A percentile compares a stretch with the other conserved stretches of the same genome.
These are phyloP conservation scores for Saraca asoca DNA, from an alignment of 331 rosid genomes.

Conservation along the genomic window DNA sequence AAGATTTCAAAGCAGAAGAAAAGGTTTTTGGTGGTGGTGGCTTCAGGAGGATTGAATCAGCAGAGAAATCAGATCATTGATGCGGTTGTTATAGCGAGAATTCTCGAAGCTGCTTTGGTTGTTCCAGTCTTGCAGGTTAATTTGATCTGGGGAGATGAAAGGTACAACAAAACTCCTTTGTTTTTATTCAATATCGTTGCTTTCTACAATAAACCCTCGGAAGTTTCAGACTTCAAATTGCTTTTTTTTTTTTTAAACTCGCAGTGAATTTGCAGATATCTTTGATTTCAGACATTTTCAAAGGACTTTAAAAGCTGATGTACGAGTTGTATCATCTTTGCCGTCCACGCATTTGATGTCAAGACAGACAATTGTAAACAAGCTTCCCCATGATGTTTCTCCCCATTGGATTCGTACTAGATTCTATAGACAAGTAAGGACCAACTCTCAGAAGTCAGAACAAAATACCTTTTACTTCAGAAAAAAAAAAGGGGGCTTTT, in stretches of 20 bases:
- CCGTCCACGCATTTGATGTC: slow-evolving; percentile 55
- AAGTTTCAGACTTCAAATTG: neutral
- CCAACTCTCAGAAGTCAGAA: neutral
- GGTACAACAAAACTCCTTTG: slow-evolving; percentile 23
- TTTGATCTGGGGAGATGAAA: slow-evolving; percentile 62
- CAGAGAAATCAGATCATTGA: slow-evolving; percentile 64
- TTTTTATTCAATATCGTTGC: neutral
- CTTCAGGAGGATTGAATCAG: slow-evolving; percentile 62
- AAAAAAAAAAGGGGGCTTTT: no score
- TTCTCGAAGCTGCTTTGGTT: slow-evolving; percentile 57
- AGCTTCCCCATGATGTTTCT: slow-evolving; percentile 50
- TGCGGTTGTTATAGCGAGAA: slow-evolving; percentile 60
- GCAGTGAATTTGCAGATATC: slow-evolving; percentile 62
- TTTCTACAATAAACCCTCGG: neutral
- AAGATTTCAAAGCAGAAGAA: slow-evolving; percentile 44
- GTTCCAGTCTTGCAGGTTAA: slow-evolving; percentile 59
- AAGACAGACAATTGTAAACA: slow-evolving; percentile 41
- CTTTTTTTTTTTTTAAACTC: neutral
- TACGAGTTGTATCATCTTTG: slow-evolving; percentile 48
- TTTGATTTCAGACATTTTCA: slow-evolving; percentile 55
- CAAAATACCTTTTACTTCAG: neutral
- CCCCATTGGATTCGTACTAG: slow-evolving; percentile 53
- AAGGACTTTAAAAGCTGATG: slow-evolving; percentile 53
- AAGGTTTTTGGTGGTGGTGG: slow-evolving; percentile 56
- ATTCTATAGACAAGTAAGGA: slow-evolving; percentile 43